Evolutionary conservation across 192 early-diverging fungal species (phyloP).

Genomic region (Entomortierella parvispora): DNA sequence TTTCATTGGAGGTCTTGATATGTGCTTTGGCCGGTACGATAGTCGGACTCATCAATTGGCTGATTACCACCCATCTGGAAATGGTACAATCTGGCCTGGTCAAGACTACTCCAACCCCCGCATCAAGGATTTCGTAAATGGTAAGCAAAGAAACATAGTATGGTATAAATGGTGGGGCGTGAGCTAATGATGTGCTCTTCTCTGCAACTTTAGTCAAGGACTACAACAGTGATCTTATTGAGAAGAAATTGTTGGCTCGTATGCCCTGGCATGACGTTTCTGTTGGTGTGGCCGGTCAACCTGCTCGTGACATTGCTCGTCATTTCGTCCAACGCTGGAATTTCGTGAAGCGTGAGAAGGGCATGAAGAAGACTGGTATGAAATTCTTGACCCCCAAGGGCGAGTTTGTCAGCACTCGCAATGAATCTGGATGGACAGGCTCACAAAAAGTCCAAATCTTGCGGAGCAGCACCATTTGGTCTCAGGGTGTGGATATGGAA

Average conservation of each 20-base stretch:
- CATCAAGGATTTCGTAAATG: slow-evolving; percentile 76
- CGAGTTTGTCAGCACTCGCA: slow-evolving; percentile 71
- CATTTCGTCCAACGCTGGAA: slow-evolving; percentile 96
- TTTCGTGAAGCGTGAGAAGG: slow-evolving; percentile 81
- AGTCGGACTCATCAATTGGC: slow-evolving; percentile 78
- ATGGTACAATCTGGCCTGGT: slow-evolving; percentile 68
- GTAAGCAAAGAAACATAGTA: too few species aligned
- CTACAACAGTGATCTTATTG: slow-evolving; percentile 58
- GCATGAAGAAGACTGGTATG: slow-evolving; percentile 64
- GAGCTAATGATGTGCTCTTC: too few species aligned
- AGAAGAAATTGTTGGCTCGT: slow-evolving; percentile 61
- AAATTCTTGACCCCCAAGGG: slow-evolving; percentile 81
- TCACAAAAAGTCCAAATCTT: slow-evolving; percentile 76
- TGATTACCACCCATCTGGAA: slow-evolving; percentile 70
- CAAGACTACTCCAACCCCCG: slow-evolving; percentile 93
- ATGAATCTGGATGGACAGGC: slow-evolving; percentile 69
- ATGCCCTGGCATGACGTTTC: slow-evolving; percentile 95
- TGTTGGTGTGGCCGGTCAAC: slow-evolving; percentile 79
- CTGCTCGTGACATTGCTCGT: slow-evolving; percentile 85
- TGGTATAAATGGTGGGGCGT: too few species aligned
- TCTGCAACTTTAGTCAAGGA: slow-evolving; percentile 54
- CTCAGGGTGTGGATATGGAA: slow-evolving; percentile 70
- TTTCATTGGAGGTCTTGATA: slow-evolving; percentile 83
- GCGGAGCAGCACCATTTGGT: slow-evolving; percentile 78
- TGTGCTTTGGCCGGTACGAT: slow-evolving; percentile 90